phyloP scores from a whole-genome alignment of 257 asterid species.

The Vinca minor region DNA sequence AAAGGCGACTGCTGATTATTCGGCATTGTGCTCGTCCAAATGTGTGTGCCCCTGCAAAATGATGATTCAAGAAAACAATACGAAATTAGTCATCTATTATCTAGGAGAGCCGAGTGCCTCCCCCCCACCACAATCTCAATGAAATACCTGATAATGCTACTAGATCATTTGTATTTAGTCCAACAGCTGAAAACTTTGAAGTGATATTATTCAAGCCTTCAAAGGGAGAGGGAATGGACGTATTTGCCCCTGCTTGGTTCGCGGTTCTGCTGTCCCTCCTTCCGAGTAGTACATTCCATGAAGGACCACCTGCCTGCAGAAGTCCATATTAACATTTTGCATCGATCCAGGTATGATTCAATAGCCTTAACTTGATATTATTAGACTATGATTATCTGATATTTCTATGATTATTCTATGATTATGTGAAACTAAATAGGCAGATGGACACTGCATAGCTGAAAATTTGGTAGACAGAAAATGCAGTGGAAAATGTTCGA shows the following conservation, averaged over 20 bases:
- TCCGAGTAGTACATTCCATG: slow-evolving; percentile 55
- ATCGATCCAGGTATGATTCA: neutral
- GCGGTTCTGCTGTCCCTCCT: slow-evolving; percentile 58
- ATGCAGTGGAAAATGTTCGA: no score
- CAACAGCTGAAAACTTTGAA: slow-evolving; percentile 45
- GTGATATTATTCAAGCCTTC: slow-evolving; percentile 43
- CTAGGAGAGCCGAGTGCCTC: no score
- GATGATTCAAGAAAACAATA: neutral
- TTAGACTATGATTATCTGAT: neutral
- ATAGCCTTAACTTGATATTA: neutral
- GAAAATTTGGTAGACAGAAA: neutral
- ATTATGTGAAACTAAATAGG: neutral
- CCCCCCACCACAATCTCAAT: no score
- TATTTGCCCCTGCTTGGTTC: slow-evolving; percentile 48
- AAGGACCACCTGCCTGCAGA: slow-evolving; percentile 56
- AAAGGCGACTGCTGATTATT: slow-evolving; percentile 31
- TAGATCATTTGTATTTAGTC: slow-evolving; percentile 39
- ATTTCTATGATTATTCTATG: no score
- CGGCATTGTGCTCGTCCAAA: slow-evolving; percentile 58
- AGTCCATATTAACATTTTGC: neutral
- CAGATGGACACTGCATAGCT: neutral
- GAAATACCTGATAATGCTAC: slow-evolving; percentile 56
- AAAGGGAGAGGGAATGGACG: slow-evolving; percentile 45
- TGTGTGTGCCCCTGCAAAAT: slow-evolving; percentile 58
- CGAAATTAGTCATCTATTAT: neutral